A percentile compares a stretch with the other conserved stretches of the same genome.
Conservation (phyloP, 2,329 filamentous ascomycete species). For the Curvularia lunata region DNA sequence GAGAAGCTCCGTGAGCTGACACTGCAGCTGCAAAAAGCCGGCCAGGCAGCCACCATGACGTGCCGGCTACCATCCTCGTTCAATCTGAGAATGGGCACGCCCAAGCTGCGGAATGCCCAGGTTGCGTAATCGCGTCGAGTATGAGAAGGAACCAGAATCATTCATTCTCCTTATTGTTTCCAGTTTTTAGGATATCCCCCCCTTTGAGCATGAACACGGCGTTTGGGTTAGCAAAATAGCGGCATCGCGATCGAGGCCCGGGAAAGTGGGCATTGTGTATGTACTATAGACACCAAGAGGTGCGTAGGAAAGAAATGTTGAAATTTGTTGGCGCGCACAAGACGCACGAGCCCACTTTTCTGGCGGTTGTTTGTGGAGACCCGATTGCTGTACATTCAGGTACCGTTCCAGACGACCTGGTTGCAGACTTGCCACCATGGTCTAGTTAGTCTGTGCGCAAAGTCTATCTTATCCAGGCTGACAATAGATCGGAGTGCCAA, state of each 20-base stretch:
- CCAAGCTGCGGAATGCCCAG: constrained; percentile 35
- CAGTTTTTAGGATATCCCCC: constrained; percentile 33
- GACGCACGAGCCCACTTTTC: constrained; percentile 8
- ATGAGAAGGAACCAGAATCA: background rate
- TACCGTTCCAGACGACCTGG: constrained; percentile 7
- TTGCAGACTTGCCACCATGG: background rate
- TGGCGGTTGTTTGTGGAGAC: constrained; percentile 18
- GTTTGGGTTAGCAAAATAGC: constrained; percentile 28
- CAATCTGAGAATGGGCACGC: constrained; percentile 36
- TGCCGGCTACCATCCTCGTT: constrained; percentile 45
- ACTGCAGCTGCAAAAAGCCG: constrained; percentile 47
- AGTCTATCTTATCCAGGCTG: background rate
- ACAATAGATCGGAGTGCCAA: background rate
- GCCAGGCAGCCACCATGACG: constrained; percentile 46
- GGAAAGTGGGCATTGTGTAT: constrained; percentile 13
- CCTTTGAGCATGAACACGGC: constrained; percentile 29
- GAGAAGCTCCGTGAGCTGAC: constrained; percentile 46
- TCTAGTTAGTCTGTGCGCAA: background rate
- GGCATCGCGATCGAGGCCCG: constrained; percentile 13
- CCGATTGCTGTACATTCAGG: constrained; percentile 9
- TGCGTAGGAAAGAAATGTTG: constrained; percentile 11
- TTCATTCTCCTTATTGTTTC: constrained; percentile 20
- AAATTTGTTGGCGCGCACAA: constrained; percentile 5
- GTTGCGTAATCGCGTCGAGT: constrained; percentile 14
- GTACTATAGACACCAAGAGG: constrained; percentile 18